These are phyloP conservation scores for Exophiala dermatitidis DNA, from an alignment of 2,329 filamentous ascomycete genomes.

Conservation along the genomic window DNA sequence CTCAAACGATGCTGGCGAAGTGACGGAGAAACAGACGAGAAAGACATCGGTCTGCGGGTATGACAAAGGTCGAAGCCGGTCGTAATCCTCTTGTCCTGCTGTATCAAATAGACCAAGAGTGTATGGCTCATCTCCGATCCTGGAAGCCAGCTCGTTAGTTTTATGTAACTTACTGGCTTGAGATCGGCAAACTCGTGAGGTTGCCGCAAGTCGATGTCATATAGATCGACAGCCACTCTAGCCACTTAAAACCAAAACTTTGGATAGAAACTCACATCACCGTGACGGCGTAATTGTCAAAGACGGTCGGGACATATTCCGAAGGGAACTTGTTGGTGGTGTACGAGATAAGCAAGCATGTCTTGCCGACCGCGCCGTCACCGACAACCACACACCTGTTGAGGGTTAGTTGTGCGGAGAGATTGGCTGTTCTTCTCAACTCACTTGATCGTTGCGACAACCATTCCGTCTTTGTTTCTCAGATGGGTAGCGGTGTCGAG, in stretches of 20 bases:
- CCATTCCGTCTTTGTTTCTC: constrained; percentile 39
- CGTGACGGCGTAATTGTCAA: constrained; percentile 99
- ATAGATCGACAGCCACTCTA: neutral
- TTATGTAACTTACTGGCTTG: neutral
- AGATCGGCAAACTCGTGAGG: neutral
- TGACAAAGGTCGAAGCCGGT: constrained; percentile 88
- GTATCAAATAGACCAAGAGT: constrained; percentile 97
- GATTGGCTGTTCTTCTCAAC: constrained; percentile 27
- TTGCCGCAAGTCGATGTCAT: neutral
- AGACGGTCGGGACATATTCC: constrained; percentile 98
- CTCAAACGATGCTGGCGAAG: constrained; percentile 93
- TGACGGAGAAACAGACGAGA: constrained; percentile 97
- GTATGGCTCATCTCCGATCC: constrained; percentile 98
- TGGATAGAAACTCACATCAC: constrained; percentile 71
- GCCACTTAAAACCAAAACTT: neutral
- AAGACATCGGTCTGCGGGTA: constrained; percentile 99
- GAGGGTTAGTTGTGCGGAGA: neutral
- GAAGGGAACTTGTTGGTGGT: constrained; percentile 99
- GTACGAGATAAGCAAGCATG: constrained; percentile 96
- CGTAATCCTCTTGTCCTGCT: constrained; percentile 98
- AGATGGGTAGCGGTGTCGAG: constrained; percentile 11
- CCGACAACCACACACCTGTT: constrained; percentile 93
- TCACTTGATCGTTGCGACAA: constrained; percentile 59
- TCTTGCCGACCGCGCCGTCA: constrained; percentile 99
- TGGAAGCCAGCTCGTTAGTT: constrained; percentile 37